Evolutionary conservation across 129 eudicot species (phyloP).

Genomic region (Escallonia rubra): DNA sequence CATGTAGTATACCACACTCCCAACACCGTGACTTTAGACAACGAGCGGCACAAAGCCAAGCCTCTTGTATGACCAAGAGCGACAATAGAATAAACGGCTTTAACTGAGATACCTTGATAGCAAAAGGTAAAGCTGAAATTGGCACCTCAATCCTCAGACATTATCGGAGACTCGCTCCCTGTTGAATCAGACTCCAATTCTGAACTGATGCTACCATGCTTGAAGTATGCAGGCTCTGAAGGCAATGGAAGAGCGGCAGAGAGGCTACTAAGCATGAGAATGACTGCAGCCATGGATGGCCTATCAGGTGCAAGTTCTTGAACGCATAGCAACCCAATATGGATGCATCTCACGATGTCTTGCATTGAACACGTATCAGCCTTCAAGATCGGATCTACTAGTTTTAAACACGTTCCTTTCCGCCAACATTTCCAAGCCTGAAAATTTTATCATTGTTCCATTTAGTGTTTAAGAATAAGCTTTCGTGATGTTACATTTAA

Average conservation of each 20-base stretch:
- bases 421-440: conserved; percentile 20
- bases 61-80: no score
- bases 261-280: conserved; percentile 14
- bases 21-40: no score
- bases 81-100: no score
- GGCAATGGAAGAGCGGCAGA: conserved; percentile 16
- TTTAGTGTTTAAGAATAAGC: no score
- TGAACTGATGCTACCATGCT: neutral
- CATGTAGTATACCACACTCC: no score
- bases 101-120: no score
- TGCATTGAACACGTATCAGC: neutral
- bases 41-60: no score
- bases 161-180: no score
- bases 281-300: conserved; percentile 20
- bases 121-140: no score
- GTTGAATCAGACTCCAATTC: neutral
- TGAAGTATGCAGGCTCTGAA: conserved; percentile 9
- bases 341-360: conserved; percentile 7
- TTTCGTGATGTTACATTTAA: no score
- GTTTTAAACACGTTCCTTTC: neutral
- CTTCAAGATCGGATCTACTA: conserved; percentile 1
- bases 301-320: neutral
- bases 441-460: neutral
- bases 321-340: conserved; percentile 6
- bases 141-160: no score